A percentile compares a stretch with the other conserved stretches of the same genome.
Conservation (phyloP, 106 monocot species). For the Dendrobium huoshanense region DNA sequence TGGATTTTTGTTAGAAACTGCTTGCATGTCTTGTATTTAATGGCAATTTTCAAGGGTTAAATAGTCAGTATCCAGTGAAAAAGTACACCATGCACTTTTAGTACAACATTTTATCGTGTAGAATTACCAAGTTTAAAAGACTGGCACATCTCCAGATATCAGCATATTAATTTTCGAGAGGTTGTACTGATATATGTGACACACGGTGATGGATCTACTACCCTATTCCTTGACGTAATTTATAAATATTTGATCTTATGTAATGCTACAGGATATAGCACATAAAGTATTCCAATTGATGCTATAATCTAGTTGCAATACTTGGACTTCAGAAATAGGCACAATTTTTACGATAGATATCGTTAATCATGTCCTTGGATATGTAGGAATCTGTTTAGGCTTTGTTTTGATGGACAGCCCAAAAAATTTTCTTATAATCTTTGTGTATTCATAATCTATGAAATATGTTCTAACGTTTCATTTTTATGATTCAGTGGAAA, state of each 20-base stretch:
- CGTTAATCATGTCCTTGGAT: not conserved
- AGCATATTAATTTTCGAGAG: not conserved
- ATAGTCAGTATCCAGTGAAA: too few relatives aligned
- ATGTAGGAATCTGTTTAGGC: not conserved
- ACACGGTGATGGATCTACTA: too few relatives aligned
- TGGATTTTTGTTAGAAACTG: not conserved
- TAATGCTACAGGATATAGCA: not conserved
- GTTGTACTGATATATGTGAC: too few relatives aligned
- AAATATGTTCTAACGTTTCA: not conserved
- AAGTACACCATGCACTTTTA: too few relatives aligned
- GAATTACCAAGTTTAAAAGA: too few relatives aligned
- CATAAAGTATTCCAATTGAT: not conserved
- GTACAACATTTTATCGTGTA: too few relatives aligned
- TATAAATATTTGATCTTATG: too few relatives aligned
- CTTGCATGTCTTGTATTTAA: not conserved
- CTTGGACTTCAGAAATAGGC: not conserved
- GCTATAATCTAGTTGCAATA: not conserved
- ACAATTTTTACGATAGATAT: not conserved
- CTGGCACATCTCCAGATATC: not conserved
- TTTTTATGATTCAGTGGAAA: slow-evolving; percentile 56
- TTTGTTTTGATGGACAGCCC: not conserved
- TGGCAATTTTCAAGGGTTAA: not conserved
- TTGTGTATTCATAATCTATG: not conserved
- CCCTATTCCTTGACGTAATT: too few relatives aligned
- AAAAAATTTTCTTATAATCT: not conserved